These are phyloP conservation scores for Stagonosporopsis tanaceti DNA, from an alignment of 2,329 filamentous ascomycete genomes.

Conservation along the genomic window DNA sequence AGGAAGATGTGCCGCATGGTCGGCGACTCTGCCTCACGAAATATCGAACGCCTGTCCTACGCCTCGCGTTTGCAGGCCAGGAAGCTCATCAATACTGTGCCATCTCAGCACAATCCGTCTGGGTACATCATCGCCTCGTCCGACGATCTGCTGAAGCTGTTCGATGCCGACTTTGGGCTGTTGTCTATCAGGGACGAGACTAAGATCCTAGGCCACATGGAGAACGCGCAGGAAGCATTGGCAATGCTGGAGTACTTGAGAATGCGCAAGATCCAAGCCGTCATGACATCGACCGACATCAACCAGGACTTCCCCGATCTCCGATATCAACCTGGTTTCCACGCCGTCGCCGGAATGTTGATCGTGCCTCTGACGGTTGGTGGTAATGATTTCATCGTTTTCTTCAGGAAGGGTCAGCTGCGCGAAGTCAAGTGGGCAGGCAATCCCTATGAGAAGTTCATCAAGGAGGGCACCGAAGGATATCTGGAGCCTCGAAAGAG, in stretches of 20 bases:
- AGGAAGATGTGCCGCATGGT: constrained; percentile 90
- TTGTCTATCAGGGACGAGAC: constrained; percentile 88
- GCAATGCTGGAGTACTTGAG: constrained; percentile 86
- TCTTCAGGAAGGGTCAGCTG: constrained; percentile 80
- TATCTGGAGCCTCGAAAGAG: constrained; percentile 81
- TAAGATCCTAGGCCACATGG: constrained; percentile 78
- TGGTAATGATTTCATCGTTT: constrained; percentile 86
- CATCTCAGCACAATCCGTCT: constrained; percentile 81
- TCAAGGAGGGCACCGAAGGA: constrained; percentile 74
- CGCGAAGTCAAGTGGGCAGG: constrained; percentile 86
- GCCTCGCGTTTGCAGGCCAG: constrained; percentile 83
- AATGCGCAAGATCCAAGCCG: constrained; percentile 75
- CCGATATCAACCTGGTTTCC: constrained; percentile 79
- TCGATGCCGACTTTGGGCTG: constrained; percentile 86
- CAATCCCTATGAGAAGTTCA: constrained; percentile 82
- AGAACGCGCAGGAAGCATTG: constrained; percentile 81
- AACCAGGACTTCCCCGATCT: constrained; percentile 81
- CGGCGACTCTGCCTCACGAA: constrained; percentile 84
- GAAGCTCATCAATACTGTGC: constrained; percentile 86
- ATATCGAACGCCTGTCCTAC: constrained; percentile 87
- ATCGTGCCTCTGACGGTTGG: constrained; percentile 80
- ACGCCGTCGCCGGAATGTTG: constrained; percentile 77
- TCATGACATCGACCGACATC: constrained; percentile 81
- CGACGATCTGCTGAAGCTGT: constrained; percentile 82
- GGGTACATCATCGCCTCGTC: constrained; percentile 92